Conservation (phyloP, 768 basidiomycete genomes). For the Antrodiella citrinella region DNA sequence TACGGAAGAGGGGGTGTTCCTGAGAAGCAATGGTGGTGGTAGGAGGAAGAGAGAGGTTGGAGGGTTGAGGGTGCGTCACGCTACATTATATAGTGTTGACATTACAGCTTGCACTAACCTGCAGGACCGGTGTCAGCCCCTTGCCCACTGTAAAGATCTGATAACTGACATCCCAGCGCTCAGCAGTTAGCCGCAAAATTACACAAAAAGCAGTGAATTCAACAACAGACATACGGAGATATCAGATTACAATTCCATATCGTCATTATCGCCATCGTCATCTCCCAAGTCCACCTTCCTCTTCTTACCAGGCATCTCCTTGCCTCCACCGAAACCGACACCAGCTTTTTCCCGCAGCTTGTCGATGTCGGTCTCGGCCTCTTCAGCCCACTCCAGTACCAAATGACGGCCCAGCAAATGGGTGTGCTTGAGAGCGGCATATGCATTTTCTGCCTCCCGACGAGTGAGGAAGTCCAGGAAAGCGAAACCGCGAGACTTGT, state of each 20-base stretch:
- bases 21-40: too few relatives aligned
- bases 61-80: too few relatives aligned
- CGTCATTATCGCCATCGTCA: slow-evolving; percentile 26
- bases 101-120: too few relatives aligned
- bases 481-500: slow-evolving; percentile 87
- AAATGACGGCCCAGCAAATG: slow-evolving; percentile 95
- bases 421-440: slow-evolving; percentile 80
- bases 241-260: slow-evolving; percentile 9
- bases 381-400: slow-evolving; percentile 84
- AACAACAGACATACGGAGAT: too few relatives aligned
- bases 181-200: too few relatives aligned
- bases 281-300: slow-evolving; percentile 49
- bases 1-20: too few relatives aligned
- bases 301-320: slow-evolving; percentile 66
- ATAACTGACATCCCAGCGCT: too few relatives aligned
- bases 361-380: slow-evolving; percentile 72
- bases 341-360: slow-evolving; percentile 71
- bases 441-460: slow-evolving; percentile 86
- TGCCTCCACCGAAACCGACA: slow-evolving; percentile 65
- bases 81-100: too few relatives aligned
- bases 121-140: too few relatives aligned
- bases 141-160: too few relatives aligned
- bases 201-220: too few relatives aligned
- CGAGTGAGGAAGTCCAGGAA: slow-evolving; percentile 92
- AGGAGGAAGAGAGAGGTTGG: too few relatives aligned